These are phyloP conservation scores for Sequoiadendron giganteum DNA, from an alignment of 75 land plant genomes.

Conservation along the genomic window DNA sequence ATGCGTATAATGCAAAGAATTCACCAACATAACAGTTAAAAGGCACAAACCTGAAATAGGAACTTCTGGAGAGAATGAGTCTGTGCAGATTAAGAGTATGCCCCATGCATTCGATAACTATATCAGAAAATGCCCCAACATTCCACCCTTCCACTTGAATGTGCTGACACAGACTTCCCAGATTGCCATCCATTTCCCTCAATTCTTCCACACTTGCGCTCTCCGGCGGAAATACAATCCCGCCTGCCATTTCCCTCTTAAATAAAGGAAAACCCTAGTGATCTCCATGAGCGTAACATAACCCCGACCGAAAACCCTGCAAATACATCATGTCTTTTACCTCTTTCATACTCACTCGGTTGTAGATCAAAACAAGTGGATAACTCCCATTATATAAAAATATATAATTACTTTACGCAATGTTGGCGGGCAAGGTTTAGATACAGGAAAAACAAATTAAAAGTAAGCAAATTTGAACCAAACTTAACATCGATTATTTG, in stretches of 20 bases:
- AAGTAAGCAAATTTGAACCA: no score
- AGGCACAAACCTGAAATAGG: constrained; percentile 70
- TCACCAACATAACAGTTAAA: background rate
- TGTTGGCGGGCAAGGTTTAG: background rate
- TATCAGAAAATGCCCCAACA: constrained; percentile 75
- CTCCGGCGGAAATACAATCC: background rate
- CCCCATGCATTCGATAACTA: constrained; percentile 83
- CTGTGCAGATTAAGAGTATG: constrained; percentile 78
- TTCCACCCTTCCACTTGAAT: constrained; percentile 82
- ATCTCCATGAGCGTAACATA: background rate
- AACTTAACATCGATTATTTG: background rate
- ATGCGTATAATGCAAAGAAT: background rate
- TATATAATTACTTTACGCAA: background rate
- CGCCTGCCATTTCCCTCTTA: background rate
- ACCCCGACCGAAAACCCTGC: background rate
- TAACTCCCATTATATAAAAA: background rate
- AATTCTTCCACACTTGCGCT: constrained; percentile 38
- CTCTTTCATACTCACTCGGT: background rate
- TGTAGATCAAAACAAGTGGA: background rate
- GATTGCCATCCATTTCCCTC: constrained; percentile 70
- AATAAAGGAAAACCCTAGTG: background rate
- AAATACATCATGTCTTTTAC: no score
- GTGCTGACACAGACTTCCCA: constrained; percentile 85
- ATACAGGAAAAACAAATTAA: background rate
- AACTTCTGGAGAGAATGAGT: constrained; percentile 88